Percentiles rank a stretch among this genome's conserved stretches.
Evolutionary conservation across 345 rosid genomes (phyloP).

Genomic region (Melaleuca alternifolia): DNA sequence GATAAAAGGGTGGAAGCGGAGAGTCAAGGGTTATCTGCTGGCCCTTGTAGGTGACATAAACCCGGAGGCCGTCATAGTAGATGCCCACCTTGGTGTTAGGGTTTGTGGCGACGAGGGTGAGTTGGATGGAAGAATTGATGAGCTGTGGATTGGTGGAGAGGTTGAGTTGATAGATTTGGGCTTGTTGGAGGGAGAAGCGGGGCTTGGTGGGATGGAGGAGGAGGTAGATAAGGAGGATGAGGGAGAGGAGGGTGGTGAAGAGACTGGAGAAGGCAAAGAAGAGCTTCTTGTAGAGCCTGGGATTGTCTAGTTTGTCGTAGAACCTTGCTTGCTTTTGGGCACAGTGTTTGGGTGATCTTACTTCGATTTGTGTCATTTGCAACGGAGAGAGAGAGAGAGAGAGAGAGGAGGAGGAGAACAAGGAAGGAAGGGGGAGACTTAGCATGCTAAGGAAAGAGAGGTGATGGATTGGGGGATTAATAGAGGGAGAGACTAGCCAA

Average conservation of each 20-base stretch:
- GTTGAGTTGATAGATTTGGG: conserved; percentile 55
- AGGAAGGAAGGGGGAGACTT: background rate
- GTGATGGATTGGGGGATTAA: background rate
- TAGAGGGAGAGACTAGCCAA: background rate
- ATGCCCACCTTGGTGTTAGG: conserved; percentile 68
- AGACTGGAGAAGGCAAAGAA: conserved; percentile 40
- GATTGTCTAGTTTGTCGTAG: conserved; percentile 9
- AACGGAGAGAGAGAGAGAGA: background rate
- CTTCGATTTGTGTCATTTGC: conserved; percentile 59
- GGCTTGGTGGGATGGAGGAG: conserved; percentile 72
- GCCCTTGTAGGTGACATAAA: conserved; percentile 61
- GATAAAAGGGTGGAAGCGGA: conserved; percentile 67
- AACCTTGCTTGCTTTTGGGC: conserved; percentile 30
- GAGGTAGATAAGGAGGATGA: conserved; percentile 61
- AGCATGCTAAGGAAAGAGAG: background rate
- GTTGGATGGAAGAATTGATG: conserved; percentile 77
- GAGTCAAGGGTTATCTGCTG: conserved; percentile 67
- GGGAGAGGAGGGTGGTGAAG: conserved; percentile 39
- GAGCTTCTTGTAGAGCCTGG: conserved; percentile 37
- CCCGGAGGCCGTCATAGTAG: conserved; percentile 70
- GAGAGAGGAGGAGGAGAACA: background rate
- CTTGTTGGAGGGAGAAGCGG: conserved; percentile 55
- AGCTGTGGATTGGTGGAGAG: conserved; percentile 55
- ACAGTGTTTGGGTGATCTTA: conserved; percentile 75
- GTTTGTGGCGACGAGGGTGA: conserved; percentile 61